Evolutionary conservation across 208 protist species (phyloP).

Genomic region (Willaertia magna): DNA sequence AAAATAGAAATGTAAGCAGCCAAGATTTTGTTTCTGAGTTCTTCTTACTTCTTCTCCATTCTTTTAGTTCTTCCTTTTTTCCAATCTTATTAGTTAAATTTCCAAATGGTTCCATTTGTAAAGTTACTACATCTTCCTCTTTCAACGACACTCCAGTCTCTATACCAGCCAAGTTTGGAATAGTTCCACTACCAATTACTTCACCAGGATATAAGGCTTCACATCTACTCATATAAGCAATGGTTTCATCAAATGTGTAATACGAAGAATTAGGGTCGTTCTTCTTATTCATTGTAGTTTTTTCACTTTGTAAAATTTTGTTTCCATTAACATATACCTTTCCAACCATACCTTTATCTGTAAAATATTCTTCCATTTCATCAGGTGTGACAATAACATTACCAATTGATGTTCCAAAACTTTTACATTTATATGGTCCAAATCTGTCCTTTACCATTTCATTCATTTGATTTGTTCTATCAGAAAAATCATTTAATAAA

Average conservation of each 20-base stretch:
- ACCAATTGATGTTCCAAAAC: background rate
- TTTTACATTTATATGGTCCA: background rate
- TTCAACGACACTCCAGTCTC: background rate
- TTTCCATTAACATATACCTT: background rate
- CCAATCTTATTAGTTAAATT: background rate
- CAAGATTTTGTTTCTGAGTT: background rate
- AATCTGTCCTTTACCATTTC: background rate
- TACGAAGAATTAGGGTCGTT: background rate
- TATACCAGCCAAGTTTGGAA: background rate
- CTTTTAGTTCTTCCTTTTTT: background rate
- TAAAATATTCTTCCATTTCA: background rate
- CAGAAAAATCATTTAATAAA: background rate
- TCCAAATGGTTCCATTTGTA: background rate
- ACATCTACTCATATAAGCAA: background rate
- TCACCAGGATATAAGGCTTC: background rate
- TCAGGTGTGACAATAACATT: background rate
- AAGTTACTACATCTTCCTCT: background rate
- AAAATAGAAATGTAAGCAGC: background rate
- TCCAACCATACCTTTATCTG: background rate
- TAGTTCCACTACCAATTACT: background rate
- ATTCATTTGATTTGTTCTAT: background rate
- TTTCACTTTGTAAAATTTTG: background rate
- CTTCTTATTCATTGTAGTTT: background rate
- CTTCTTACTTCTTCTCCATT: background rate
- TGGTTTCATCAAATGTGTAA: background rate